Evolutionary conservation across 2,329 filamentous ascomycete species (phyloP), one percentile per base, ranked within the genome.

Genomic region (Fusarium sterilihyphosum): DNA sequence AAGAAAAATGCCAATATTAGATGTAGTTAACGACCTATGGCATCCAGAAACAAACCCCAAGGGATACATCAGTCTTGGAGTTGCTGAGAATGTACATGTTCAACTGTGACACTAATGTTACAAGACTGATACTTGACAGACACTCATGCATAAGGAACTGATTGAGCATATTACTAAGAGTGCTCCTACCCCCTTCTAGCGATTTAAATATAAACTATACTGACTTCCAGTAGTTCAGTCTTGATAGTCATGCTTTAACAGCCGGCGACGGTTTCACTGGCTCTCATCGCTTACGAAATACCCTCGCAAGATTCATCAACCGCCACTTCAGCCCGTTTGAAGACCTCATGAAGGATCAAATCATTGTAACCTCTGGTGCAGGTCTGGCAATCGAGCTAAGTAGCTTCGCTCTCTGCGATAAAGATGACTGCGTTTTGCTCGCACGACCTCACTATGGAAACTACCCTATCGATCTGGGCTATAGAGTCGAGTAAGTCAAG

Each of bases 51-150:
- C 41, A 0, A 66, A 66, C 13, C 22, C 29, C 1, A 11, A 4
- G 0, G 41, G 64, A 14, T 65, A 43, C 1, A 43, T 58, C 20
- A 47, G 64, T 31, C 49, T 66, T 4, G 61, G 61, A 3, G 37
- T 65, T 0, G 64, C 64, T 3, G 61, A 65, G 14, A 64, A 65
- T 37, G 64, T 31, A 35, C 3, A 17, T 11, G 6, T 6, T 4
- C 6, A 18, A 16, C 2, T 4, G 12, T 13, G 16, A n/a, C 2
- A 2, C 11, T 2, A 5, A 26, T 8, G n/a, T 0, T n/a, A 0
- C 6, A 46, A 5, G n/a, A 8, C 33, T 65, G 14, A 66, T n/a
- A 5, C 6, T 3, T 6, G 2, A 12, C 5, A 66, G 63, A 66
- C 61, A 2, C 20, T 65, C 0, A 66, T 66, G 64, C 49, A 66